Evolutionary conservation across 23 red algal genomes (phyloP).

Genomic region (Gracilaria gracilis): DNA sequence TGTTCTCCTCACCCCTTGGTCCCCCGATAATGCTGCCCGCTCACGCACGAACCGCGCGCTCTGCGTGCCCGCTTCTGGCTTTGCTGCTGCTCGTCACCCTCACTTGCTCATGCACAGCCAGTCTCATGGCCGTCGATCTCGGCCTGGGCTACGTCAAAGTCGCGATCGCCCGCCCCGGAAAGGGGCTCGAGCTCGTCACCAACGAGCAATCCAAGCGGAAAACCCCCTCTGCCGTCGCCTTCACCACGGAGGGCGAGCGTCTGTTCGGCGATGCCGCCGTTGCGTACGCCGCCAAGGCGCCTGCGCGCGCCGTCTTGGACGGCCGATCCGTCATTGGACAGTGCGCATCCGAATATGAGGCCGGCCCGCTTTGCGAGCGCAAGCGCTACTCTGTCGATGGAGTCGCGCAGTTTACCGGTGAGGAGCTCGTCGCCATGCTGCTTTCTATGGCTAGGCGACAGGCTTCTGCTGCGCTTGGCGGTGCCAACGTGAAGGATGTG

Average conservation of each 20-base stretch:
- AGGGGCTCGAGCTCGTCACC: slow-evolving; percentile 84
- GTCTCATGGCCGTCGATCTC: slow-evolving; percentile 77
- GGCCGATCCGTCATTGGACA: slow-evolving; percentile 66
- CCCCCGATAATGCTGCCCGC: no score
- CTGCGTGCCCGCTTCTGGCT: slow-evolving; percentile 4
- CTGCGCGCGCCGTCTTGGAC: slow-evolving; percentile 68
- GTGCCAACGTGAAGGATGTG: slow-evolving; percentile 71
- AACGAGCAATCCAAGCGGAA: slow-evolving; percentile 98
- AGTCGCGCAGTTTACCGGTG: slow-evolving; percentile 50
- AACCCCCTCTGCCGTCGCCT: slow-evolving; percentile 90
- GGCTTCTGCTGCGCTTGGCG: slow-evolving; percentile 53
- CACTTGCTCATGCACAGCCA: neutral
- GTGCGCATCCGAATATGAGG: neutral
- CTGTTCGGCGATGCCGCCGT: slow-evolving; percentile 96
- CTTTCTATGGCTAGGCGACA: slow-evolving; percentile 59
- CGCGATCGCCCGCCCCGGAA: slow-evolving; percentile 69
- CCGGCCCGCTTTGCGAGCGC: slow-evolving; percentile 28
- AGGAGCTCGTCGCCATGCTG: slow-evolving; percentile 82
- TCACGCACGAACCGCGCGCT: neutral
- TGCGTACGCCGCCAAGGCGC: slow-evolving; percentile 78
- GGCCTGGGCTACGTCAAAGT: slow-evolving; percentile 72
- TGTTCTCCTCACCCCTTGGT: neutral
- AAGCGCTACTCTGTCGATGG: slow-evolving; percentile 33
- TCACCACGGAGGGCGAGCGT: slow-evolving; percentile 86
- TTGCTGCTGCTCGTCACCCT: slow-evolving; percentile 16